Percentiles rank a stretch among this genome's conserved stretches.
Conservation (phyloP, 805 yeast genomes). For the Wickerhamiella sergipiensis region DNA sequence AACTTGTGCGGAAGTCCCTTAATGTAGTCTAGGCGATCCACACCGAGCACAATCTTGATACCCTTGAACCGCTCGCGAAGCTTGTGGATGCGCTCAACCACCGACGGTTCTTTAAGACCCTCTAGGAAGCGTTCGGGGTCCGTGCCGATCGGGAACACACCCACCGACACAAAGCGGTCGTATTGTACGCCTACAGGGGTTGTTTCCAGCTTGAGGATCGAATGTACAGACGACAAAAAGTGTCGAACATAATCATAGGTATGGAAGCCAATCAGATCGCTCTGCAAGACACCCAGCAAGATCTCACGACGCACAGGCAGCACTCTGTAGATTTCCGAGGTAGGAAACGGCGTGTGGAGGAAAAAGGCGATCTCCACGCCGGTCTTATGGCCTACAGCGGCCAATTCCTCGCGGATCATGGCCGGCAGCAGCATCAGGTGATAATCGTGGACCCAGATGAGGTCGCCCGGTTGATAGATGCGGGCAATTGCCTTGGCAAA, state of each 20-base stretch:
- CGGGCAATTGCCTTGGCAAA: slow-evolving; percentile 66
- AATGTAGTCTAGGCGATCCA: slow-evolving; percentile 89
- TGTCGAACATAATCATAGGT: slow-evolving; percentile 98
- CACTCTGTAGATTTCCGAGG: slow-evolving; percentile 89
- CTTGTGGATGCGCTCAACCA: slow-evolving; percentile 48
- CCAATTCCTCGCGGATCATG: slow-evolving; percentile 56
- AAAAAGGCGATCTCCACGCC: slow-evolving; percentile 77
- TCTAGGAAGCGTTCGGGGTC: slow-evolving; percentile 83
- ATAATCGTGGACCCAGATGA: slow-evolving; percentile 97
- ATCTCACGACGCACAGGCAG: slow-evolving; percentile 92
- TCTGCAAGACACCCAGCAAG: slow-evolving; percentile 77
- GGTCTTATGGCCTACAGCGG: slow-evolving; percentile 22
- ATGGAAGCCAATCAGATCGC: slow-evolving; percentile 94
- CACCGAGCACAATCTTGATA: slow-evolving; percentile 84
- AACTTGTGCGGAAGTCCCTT: slow-evolving; percentile 97
- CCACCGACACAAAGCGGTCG: slow-evolving; percentile 68
- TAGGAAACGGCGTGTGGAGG: slow-evolving; percentile 95
- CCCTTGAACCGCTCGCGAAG: slow-evolving; percentile 57
- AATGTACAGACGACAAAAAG: slow-evolving; percentile 76
- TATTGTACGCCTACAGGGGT: slow-evolving; percentile 83
- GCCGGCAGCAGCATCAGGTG: slow-evolving; percentile 92
- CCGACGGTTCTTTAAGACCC: slow-evolving; percentile 53
- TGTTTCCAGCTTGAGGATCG: slow-evolving; percentile 70
- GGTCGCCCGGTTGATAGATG: slow-evolving; percentile 64
- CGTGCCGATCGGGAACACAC: slow-evolving; percentile 98